phyloP scores from a whole-genome alignment of 2,329 filamentous ascomycete genomes.

The Colletotrichum sublineola region DNA sequence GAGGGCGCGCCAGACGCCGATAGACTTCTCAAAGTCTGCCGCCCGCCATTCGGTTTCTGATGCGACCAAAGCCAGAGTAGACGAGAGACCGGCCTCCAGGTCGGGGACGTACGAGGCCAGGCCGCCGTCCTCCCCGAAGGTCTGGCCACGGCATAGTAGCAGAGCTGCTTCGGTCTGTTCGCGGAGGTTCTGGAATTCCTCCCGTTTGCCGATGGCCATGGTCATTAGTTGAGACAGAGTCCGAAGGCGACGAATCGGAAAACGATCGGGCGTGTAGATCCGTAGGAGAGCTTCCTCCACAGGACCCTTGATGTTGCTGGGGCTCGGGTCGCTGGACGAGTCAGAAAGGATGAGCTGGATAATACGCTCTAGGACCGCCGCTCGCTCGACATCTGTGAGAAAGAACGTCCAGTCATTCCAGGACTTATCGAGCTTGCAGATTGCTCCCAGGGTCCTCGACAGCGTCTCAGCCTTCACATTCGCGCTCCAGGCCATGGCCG shows the following conservation, averaged over 20 bases:
- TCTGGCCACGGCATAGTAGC: conserved; percentile 52
- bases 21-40: conserved; percentile 52
- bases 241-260: conserved; percentile 66
- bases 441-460: conserved; percentile 69
- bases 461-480: conserved; percentile 65
- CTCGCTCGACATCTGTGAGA: conserved; percentile 64
- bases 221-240: conserved; percentile 64
- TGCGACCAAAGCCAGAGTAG: conserved; percentile 59
- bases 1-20: conserved; percentile 61
- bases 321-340: conserved; percentile 50
- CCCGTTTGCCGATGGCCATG: conserved; percentile 61
- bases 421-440: conserved; percentile 71
- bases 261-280: conserved; percentile 63
- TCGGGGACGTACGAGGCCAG: conserved; percentile 63
- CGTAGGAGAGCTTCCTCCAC: conserved; percentile 62
- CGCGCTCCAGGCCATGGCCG: conserved; percentile 66
- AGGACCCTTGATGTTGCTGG: conserved; percentile 55
- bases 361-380: conserved; percentile 72
- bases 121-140: conserved; percentile 59
- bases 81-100: conserved; percentile 60
- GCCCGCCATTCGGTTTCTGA: conserved; percentile 50
- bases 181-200: conserved; percentile 55
- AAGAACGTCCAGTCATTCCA: conserved; percentile 69
- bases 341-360: conserved; percentile 63
- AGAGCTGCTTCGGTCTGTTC: conserved; percentile 56